Evolutionary conservation across 2,329 filamentous ascomycete species (phyloP), one percentile per base, ranked within the genome.

Genomic region (Neofusicoccum parvum): DNA sequence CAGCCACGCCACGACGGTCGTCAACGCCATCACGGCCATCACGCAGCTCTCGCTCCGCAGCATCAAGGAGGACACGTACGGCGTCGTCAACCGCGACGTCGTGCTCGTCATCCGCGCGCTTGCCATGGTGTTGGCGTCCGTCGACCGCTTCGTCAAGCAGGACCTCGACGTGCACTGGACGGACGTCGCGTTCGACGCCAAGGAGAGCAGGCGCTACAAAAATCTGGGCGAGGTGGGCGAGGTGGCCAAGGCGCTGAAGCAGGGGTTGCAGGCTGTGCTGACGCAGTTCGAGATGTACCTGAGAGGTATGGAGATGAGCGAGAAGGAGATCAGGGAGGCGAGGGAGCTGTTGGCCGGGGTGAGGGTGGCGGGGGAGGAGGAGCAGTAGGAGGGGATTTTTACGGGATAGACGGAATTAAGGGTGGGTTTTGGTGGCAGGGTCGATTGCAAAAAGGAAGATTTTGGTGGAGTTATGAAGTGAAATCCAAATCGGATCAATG

Each of bases 71-170:
- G 94, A 98, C 75, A 85, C 85, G 53, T 95, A 88, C 73, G 94
- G 94, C 14, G 91, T 92, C 70, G 94, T 96, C n/a, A 90, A 96
- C 69, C 84, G 88, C 49, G 91, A 95, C 69, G 88, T 98, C 2
- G 87, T 91, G 0, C 80, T 80, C 56, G 89, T 96, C 65, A 87
- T 97, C 59, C 86, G 90, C 53, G 87, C 88, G 1, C 86, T 96
- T 67, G 94, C 92, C 0, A 71, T 76, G 0, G 88, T 91, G 0
- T 88, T 93, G 65, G 84, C 81, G 64, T 87, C 87, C 69, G 80
- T 97, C 3, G 90, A 96, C 72, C 79, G 75, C 1, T 92, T 96
- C 73, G 83, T 88, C 69, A 76, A 76, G 7, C 15, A 4, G 0
- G 78, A 72, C 2, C 80, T 90, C 49, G 83, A 86, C 1, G 77